A percentile compares a stretch with the other conserved stretches of the same genome.
These are phyloP conservation scores for Martiniozyma asiatica DNA, from an alignment of 1,139 yeast species.

Conservation along the genomic window DNA sequence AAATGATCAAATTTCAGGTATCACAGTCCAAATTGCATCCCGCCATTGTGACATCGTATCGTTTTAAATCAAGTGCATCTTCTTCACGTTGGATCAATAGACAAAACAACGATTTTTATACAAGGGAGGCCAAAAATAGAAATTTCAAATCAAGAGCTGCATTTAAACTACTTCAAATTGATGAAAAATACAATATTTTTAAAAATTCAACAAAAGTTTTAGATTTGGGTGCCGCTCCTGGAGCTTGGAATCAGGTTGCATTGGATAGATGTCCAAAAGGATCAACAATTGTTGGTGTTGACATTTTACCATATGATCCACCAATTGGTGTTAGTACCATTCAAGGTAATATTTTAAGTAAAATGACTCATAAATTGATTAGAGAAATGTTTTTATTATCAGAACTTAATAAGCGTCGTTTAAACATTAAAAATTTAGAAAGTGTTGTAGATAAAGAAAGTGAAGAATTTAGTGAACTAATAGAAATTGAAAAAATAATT, in stretches of 20 bases:
- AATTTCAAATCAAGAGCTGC: slow-evolving; percentile 82
- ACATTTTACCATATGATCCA: slow-evolving; percentile 65
- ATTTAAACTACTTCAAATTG: slow-evolving; percentile 63
- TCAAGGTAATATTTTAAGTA: slow-evolving; percentile 77
- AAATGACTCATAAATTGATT: slow-evolving; percentile 50
- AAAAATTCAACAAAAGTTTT: slow-evolving; percentile 34
- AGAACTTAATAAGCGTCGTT: slow-evolving; percentile 11
- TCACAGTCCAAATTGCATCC: too few relatives aligned
- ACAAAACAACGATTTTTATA: slow-evolving; percentile 50
- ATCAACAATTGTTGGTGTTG: slow-evolving; percentile 76
- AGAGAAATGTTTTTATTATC: slow-evolving; percentile 40
- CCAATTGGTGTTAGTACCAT: slow-evolving; percentile 69
- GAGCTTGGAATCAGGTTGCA: slow-evolving; percentile 89
- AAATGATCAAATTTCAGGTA: too few relatives aligned
- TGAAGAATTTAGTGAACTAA: slow-evolving; percentile 3
- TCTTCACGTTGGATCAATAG: slow-evolving; percentile 68
- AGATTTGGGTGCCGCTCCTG: slow-evolving; percentile 92
- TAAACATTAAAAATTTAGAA: slow-evolving; percentile 3
- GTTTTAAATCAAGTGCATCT: slow-evolving; percentile 25
- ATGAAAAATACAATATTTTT: slow-evolving; percentile 51
- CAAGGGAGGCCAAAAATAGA: slow-evolving; percentile 51
- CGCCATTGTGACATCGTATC: too few relatives aligned
- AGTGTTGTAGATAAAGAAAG: slow-evolving; percentile 9
- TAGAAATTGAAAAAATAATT: slow-evolving; percentile 6
- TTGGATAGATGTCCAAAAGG: slow-evolving; percentile 40